These are phyloP conservation scores for Fomitopsis betulina DNA, from an alignment of 1,284 basidiomycete genomes.

Conservation along the genomic window DNA sequence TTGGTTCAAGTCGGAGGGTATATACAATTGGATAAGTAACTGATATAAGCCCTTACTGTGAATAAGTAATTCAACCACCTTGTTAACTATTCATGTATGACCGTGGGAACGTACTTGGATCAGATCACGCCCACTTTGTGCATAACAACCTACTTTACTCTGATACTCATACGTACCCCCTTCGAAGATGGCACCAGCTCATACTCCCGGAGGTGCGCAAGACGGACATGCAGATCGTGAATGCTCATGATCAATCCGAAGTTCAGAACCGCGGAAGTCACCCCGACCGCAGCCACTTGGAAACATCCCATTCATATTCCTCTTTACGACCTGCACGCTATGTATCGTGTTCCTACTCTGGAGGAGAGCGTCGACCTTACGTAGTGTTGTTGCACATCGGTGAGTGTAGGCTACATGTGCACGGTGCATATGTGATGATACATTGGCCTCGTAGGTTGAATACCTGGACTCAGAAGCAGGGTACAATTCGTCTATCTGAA, in stretches of 20 bases:
- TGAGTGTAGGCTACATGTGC: slow-evolving; percentile 25
- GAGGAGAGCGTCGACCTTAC: slow-evolving; percentile 54
- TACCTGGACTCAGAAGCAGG: slow-evolving; percentile 49
- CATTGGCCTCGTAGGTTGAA: slow-evolving; percentile 44
- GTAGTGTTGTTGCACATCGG: slow-evolving; percentile 63
- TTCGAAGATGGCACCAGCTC: background rate
- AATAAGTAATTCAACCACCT: too few relatives aligned
- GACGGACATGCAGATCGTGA: background rate
- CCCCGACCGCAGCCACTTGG: slow-evolving; percentile 64
- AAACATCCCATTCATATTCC: slow-evolving; percentile 47
- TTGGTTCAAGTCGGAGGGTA: background rate
- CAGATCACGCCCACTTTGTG: too few relatives aligned
- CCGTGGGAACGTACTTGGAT: too few relatives aligned
- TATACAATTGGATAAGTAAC: too few relatives aligned
- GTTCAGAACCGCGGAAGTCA: slow-evolving; percentile 52
- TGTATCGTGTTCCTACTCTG: slow-evolving; percentile 62
- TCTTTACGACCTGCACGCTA: slow-evolving; percentile 57
- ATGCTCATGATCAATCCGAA: slow-evolving; percentile 4
- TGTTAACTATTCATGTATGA: too few relatives aligned
- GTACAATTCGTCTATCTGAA: slow-evolving; percentile 61
- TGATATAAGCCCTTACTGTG: too few relatives aligned
- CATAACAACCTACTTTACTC: too few relatives aligned
- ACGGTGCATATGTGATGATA: background rate
- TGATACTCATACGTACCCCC: background rate
- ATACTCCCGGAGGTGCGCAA: background rate